Evolutionary conservation across 129 eudicot genomes (phyloP).

Genomic region (Deinandra increscens): DNA sequence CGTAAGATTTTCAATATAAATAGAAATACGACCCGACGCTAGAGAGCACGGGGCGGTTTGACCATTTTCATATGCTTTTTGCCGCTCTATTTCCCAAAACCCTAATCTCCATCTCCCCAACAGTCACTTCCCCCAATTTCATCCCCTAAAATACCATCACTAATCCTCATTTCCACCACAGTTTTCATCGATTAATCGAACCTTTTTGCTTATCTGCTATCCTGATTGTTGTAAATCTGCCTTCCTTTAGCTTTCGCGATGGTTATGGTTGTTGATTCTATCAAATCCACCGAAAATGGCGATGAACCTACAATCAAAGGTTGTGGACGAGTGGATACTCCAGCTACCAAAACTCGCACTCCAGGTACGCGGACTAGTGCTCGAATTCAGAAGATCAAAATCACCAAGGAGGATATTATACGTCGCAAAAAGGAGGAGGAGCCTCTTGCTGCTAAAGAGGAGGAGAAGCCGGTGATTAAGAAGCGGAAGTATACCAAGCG

Average conservation of each 20-base stretch:
- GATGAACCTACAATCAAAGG: neutral
- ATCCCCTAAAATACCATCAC: neutral
- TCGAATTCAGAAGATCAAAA: neutral
- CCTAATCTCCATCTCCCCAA: neutral
- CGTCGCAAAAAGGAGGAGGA: constrained; percentile 1
- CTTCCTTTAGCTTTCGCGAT: neutral
- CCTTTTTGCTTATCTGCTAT: neutral
- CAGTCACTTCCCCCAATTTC: neutral
- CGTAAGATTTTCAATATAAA: too few relatives aligned
- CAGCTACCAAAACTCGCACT: neutral
- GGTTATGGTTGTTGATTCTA: neutral
- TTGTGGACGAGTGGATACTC: neutral
- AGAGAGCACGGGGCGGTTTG: neutral
- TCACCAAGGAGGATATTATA: neutral
- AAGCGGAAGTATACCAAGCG: neutral
- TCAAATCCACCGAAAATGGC: neutral
- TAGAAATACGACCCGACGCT: neutral
- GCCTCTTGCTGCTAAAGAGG: neutral
- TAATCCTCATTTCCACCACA: neutral
- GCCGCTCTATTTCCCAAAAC: constrained; percentile 16
- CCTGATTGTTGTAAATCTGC: neutral
- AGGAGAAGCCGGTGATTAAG: neutral
- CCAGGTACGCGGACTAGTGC: neutral
- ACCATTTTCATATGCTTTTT: constrained; percentile 6
- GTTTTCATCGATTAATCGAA: neutral